Evolutionary conservation across 345 rosid genomes (phyloP), one percentile per base, ranked within the genome.

Genomic region (Gossypium australe): DNA sequence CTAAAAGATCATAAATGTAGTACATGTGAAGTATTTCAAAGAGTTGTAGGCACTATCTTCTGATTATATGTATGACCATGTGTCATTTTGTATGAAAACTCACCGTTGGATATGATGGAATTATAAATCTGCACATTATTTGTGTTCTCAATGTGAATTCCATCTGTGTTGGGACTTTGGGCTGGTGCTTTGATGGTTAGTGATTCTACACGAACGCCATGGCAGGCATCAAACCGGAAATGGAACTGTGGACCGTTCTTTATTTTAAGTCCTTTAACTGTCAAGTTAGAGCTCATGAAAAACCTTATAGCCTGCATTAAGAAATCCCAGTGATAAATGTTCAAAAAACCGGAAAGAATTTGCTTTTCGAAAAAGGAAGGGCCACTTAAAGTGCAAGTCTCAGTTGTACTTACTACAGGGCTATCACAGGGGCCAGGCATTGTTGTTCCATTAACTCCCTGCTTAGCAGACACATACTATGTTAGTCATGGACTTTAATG

Each of bases 161-260:
- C 98, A 44, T 94, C 94, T 0, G 98, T 94, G 79, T 94, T 94
- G 1, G 98, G 98, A 80, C 97, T 92, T 14, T 79, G 74, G 17
- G 83, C 83, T 67, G 98, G 97, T 18, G 97, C 86, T 56, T 87
- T 86, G 52, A 94, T 86, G 48, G 70, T 83, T 41, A 92, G 65
- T 6, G 88, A 81, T 63, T 86, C 84, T 2, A 85, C 76, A 17
- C 48, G 76, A 69, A 92, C 80, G 17, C 83, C 78, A 65, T 52
- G 69, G 75, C 93, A 89, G 3, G 82, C 75, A 53, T 88, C 90
- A 29, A 94, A 84, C 67, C 93, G 88, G 78, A 89, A 81, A 82
- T 94, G 86, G 78, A 94, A 94, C 74, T 85, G 92, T 38, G 88
- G 93, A 82, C 94, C 84, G 76, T 94, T 79, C 79, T 77, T 83